A percentile compares a stretch with the other conserved stretches of the same genome.
These are phyloP conservation scores for Leccinum sublutescens DNA, from an alignment of 768 basidiomycete species.

Conservation along the genomic window DNA sequence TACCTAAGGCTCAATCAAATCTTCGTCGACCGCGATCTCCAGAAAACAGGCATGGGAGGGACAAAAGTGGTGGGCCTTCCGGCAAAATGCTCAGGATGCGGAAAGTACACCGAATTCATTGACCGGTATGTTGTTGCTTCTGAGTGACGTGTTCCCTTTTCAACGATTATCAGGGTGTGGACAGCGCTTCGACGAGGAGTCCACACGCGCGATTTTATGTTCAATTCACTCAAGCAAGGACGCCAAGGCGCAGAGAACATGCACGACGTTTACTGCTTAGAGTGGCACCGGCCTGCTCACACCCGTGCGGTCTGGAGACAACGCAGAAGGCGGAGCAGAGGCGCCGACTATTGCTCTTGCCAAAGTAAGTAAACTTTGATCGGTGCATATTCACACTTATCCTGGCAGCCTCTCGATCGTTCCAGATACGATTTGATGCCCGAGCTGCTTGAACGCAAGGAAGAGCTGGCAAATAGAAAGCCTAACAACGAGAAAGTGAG, in stretches of 20 bases:
- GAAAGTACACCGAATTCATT: slow-evolving; percentile 18
- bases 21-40: slow-evolving; percentile 13
- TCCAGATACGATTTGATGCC: slow-evolving; percentile 13
- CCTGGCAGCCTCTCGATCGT: slow-evolving; percentile 12
- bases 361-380: not conserved
- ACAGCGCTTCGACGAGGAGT: slow-evolving; percentile 1
- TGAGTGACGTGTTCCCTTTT: not conserved
- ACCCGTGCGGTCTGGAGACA: too few relatives aligned
- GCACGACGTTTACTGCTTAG: slow-evolving; percentile 9
- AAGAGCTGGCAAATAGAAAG: not conserved
- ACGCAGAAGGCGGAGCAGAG: too few relatives aligned
- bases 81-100: slow-evolving; percentile 5
- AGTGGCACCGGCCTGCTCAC: too few relatives aligned
- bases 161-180: slow-evolving; percentile 10
- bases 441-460: slow-evolving; percentile 3
- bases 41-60: slow-evolving; percentile 13
- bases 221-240: too few relatives aligned
- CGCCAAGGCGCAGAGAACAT: slow-evolving; percentile 2
- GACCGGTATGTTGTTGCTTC: slow-evolving; percentile 7
- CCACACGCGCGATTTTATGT: too few relatives aligned
- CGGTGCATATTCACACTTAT: not conserved
- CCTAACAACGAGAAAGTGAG: not conserved
- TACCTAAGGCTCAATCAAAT: slow-evolving; percentile 16
- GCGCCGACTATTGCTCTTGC: too few relatives aligned
- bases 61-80: slow-evolving; percentile 15